Evolutionary conservation across 139 green algal genomes (phyloP).

Genomic region (Cymbomonas tetramitiformis): DNA sequence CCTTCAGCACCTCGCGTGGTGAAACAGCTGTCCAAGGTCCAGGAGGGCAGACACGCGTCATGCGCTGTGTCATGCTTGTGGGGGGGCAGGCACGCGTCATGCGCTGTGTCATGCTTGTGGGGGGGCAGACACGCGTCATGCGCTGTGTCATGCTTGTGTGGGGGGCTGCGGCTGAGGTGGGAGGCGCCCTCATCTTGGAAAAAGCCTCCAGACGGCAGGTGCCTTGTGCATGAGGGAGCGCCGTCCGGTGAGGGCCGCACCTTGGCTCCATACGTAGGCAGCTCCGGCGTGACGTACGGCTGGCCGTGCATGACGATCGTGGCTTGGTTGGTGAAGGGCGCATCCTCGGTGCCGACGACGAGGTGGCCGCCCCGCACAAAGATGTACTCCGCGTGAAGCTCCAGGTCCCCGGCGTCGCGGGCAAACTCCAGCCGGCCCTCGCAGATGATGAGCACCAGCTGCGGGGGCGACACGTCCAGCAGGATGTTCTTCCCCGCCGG

Average conservation of each 20-base stretch:
- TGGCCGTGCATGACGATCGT: slow-evolving; percentile 45
- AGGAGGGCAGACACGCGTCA: too few relatives aligned
- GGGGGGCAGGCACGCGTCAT: too few relatives aligned
- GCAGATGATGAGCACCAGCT: slow-evolving; percentile 29
- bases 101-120: too few relatives aligned
- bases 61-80: too few relatives aligned
- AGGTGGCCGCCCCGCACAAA: slow-evolving; percentile 40
- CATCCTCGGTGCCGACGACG: slow-evolving; percentile 24
- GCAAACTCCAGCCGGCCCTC: slow-evolving; percentile 45
- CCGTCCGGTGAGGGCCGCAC: slow-evolving; percentile 34
- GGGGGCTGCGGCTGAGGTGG: too few relatives aligned
- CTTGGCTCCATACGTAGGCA: slow-evolving; percentile 49
- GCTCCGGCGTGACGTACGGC: slow-evolving; percentile 24
- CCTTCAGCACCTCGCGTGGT: too few relatives aligned
- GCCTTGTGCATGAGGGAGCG: too few relatives aligned
- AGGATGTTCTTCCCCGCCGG: slow-evolving; percentile 31
- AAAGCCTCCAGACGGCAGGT: too few relatives aligned
- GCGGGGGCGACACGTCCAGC: slow-evolving; percentile 40
- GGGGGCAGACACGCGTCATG: too few relatives aligned
- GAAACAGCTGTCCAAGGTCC: too few relatives aligned
- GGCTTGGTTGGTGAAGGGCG: slow-evolving; percentile 27
- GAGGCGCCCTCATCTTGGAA: too few relatives aligned
- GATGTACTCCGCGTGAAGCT: slow-evolving; percentile 39
- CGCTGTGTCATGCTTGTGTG: too few relatives aligned
- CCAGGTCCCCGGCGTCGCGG: slow-evolving; percentile 6